Conservation (phyloP, 805 yeast species). For the Metschnikowia corniflorae region DNA sequence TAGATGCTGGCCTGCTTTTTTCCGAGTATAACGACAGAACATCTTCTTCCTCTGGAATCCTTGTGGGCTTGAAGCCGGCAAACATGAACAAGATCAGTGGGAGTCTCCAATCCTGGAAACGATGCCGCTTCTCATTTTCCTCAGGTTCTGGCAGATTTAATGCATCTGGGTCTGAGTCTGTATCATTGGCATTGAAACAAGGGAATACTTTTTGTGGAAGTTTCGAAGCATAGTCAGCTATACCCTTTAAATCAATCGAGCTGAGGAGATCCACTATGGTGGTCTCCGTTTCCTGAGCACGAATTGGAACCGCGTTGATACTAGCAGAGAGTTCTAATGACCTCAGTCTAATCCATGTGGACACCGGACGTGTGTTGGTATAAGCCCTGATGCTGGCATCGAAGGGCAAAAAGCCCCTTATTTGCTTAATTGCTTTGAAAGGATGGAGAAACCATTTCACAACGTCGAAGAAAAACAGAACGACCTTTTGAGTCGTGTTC, state of each 20-base stretch:
- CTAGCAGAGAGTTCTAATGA: slow-evolving; percentile 2
- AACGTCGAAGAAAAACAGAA: slow-evolving; percentile 1
- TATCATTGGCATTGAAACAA: no score
- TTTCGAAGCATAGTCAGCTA: neutral
- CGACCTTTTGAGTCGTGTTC: slow-evolving; percentile 3
- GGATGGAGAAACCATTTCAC: slow-evolving; percentile 7
- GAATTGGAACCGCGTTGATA: slow-evolving; percentile 4
- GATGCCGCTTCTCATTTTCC: no score
- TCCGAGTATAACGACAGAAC: no score
- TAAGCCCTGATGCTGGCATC: neutral
- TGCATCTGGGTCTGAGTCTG: no score
- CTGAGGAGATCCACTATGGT: neutral
- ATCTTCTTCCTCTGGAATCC: no score
- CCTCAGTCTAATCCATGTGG: neutral
- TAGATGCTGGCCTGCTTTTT: no score
- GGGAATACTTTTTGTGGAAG: neutral
- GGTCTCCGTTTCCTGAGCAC: slow-evolving; percentile 7
- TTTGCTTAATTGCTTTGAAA: neutral
- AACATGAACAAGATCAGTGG: no score
- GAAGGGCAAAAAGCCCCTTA: neutral
- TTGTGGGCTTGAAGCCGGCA: no score
- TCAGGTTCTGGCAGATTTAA: no score
- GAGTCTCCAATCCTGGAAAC: no score
- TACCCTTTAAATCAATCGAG: slow-evolving; percentile 1
- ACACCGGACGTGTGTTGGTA: neutral